Evolutionary conservation across 2,329 filamentous ascomycete genomes (phyloP), one percentile per base, ranked within the genome.

Genomic region (Aspergillus sp.): DNA sequence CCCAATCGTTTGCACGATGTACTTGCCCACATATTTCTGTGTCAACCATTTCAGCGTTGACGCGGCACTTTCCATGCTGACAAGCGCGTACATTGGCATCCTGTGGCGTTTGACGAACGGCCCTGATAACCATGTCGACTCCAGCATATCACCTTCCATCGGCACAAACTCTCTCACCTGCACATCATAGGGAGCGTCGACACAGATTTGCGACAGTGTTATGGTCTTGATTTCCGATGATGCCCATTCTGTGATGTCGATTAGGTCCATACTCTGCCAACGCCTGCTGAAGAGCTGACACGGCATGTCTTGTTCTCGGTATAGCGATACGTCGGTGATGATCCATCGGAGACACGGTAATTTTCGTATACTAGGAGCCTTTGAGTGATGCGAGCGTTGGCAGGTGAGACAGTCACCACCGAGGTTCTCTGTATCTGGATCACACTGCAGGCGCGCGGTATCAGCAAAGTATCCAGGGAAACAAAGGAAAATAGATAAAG

Each of bases 201-300:
- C 50, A 28, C 58, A 38, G 4, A 62, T 54, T 31, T 62, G 60
- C 7, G 60, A 62, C 46, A 62, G 17, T 8, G 55, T 53, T 50
- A 62, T 62, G 2, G 55, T 57, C 38, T 62, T 62, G 50, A 53
- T 31, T n/a, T 58, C 55, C 4, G 55, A 51, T 41, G 60, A 62
- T 28, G 50, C 60, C 60, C 60, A 62, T n/a, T 62, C 51, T 13
- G 60, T 62, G 23, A 62, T 62, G 51, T 62, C 55, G n/a, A 62
- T 34, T 8, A 62, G 31, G 19, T 62, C 60, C 60, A 62, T 62
- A 45, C 50, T 62, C 56, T 58, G 54, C 60, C 60, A 62, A 13
- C 60, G 60, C 30, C 19, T 58, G 45, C 60, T 62, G 46, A 62
- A 62, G 13, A 62, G 49, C 13, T 62, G 60, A 19, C 60, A 62